Conservation (phyloP, 441 rosid genomes). For the Euphorbia celastroides region DNA sequence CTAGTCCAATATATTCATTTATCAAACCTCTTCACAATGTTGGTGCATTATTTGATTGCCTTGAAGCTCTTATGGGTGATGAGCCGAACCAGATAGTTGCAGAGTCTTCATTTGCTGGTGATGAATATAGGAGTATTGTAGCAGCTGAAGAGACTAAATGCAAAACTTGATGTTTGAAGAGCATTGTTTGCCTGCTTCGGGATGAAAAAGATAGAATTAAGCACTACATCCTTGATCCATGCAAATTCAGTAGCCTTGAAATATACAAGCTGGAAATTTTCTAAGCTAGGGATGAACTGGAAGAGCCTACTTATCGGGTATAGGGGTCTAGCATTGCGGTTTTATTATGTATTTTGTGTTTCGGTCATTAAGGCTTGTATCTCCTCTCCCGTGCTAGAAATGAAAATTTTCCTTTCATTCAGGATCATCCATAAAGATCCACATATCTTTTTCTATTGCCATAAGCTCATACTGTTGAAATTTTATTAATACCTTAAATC, state of each 20-base stretch:
- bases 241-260: slow-evolving; percentile 22
- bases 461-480: too few relatives aligned
- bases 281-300: slow-evolving; percentile 19
- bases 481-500: too few relatives aligned
- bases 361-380: too few relatives aligned
- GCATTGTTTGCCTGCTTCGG: slow-evolving; percentile 23
- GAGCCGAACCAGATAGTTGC: background rate
- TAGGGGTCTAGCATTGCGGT: slow-evolving; percentile 30
- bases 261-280: slow-evolving; percentile 18
- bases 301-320: slow-evolving; percentile 27
- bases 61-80: too few relatives aligned
- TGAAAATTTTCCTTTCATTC: too few relatives aligned
- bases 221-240: slow-evolving; percentile 22
- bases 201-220: slow-evolving; percentile 26
- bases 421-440: too few relatives aligned
- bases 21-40: too few relatives aligned
- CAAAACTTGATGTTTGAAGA: slow-evolving; percentile 31
- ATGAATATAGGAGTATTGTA: slow-evolving; percentile 14
- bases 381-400: too few relatives aligned
- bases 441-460: too few relatives aligned
- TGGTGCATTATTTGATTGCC: too few relatives aligned
- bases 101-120: slow-evolving; percentile 16
- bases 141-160: slow-evolving; percentile 24
- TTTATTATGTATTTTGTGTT: too few relatives aligned
- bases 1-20: background rate